Evolutionary conservation across 176 grass and related monocot species (phyloP), one percentile per base, ranked within the genome.

Genomic region (Triticum urartu): DNA sequence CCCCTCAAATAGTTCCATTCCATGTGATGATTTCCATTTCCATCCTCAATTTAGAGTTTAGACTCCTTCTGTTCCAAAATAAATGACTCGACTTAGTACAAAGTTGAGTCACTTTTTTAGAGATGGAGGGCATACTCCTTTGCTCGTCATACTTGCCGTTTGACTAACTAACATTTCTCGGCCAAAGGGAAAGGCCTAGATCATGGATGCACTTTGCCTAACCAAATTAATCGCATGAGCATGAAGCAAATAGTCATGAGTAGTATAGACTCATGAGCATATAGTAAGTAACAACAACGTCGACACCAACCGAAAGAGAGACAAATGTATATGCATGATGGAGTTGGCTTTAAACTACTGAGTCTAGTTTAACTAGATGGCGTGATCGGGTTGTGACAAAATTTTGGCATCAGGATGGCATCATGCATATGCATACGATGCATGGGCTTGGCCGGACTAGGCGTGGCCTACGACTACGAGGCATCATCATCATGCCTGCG

Each of bases 311-410:
- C 72, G 24, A 75, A 75, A 50, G 45, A 50, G 45, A 20, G 54
- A 54, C 73, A 76, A 32, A 48, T 30, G 40, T n/a, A 28, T 42
- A 15, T 1, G 39, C 72, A 25, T 25, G n/a, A 47, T 1, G 43
- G 22, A 0, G 22, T 15, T 45, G 7, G 13, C n/a, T 73, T 40
- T 48, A 39, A 74, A 26, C 25, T 12, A 21, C 3, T 30, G 28
- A 30, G 34, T 35, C 5, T 35, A 35, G 34, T 35, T 35, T 35
- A 35, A 35, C 5, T 6, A 35, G 34, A 26, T 34, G 25, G 14
- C n/a, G 13, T 54, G 50, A 17, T 14, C 0, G 60, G 40, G 85
- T 64, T 85, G 59, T 82, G 90, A 91, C 86, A 81, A 91, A 85
- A 72, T 11, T 45, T 78, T 88, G 77, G 89, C 89, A 88, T 91